These are phyloP conservation scores for Xylaria sp. DNA, from an alignment of 2,329 filamentous ascomycete genomes.

Conservation along the genomic window DNA sequence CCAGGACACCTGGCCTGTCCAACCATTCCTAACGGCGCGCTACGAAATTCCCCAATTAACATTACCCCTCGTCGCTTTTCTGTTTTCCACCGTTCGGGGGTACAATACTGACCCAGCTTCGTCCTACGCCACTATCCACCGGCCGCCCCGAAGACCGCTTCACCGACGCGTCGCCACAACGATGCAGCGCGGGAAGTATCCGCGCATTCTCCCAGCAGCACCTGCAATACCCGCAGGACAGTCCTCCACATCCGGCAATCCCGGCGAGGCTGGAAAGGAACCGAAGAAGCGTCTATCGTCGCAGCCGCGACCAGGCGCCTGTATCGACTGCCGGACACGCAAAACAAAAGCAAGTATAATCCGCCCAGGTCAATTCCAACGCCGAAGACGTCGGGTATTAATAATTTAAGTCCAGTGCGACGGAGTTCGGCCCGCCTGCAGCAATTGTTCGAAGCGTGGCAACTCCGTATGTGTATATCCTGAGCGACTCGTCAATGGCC, in stretches of 20 bases:
- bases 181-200: slow-evolving; percentile 24
- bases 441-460: slow-evolving; percentile 36
- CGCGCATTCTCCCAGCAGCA: slow-evolving; percentile 25
- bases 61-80: slow-evolving; percentile 1
- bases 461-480: slow-evolving; percentile 32
- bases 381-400: not conserved
- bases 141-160: not conserved
- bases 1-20: not conserved
- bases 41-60: not conserved
- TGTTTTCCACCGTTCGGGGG: not conserved
- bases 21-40: not conserved
- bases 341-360: slow-evolving; percentile 38
- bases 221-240: not conserved
- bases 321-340: slow-evolving; percentile 37
- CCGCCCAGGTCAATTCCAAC: not conserved
- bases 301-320: slow-evolving; percentile 37
- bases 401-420: slow-evolving; percentile 36
- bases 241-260: not conserved
- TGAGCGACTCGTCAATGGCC: slow-evolving; percentile 34
- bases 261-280: not conserved
- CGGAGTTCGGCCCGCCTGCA: slow-evolving; percentile 37
- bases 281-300: slow-evolving; percentile 14
- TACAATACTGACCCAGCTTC: not conserved
- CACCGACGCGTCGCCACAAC: not conserved
- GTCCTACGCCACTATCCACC: not conserved